A percentile compares a stretch with the other conserved stretches of the same genome.
These are phyloP conservation scores for Tilletia horrida DNA, from an alignment of 1,284 basidiomycete species.

Conservation along the genomic window DNA sequence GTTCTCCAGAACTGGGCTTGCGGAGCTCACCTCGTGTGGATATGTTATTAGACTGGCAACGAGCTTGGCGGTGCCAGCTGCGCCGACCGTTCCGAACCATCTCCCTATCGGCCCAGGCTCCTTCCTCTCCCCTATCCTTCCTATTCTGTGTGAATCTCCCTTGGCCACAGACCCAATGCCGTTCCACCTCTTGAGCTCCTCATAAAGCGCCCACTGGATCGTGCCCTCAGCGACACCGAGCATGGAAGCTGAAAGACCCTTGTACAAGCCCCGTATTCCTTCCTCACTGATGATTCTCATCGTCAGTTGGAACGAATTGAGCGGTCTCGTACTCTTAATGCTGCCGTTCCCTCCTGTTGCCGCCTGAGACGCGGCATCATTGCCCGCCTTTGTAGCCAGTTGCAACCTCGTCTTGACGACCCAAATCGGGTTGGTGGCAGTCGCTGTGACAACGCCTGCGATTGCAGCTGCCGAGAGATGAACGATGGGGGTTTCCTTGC, in stretches of 20 bases:
- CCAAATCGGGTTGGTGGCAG: slow-evolving; percentile 96
- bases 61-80: slow-evolving; percentile 89
- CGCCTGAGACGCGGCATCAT: not conserved
- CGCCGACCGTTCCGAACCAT: slow-evolving; percentile 78
- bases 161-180: slow-evolving; percentile 35
- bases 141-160: not conserved
- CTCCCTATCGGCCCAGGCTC: slow-evolving; percentile 42
- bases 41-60: slow-evolving; percentile 91
- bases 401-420: slow-evolving; percentile 95
- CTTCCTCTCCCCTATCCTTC: not conserved
- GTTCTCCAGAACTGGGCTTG: too few species aligned
- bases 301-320: slow-evolving; percentile 65
- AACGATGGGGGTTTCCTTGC: slow-evolving; percentile 76
- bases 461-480: slow-evolving; percentile 81
- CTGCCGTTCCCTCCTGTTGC: slow-evolving; percentile 7
- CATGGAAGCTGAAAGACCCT: slow-evolving; percentile 89
- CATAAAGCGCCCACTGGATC: slow-evolving; percentile 97
- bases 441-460: slow-evolving; percentile 76
- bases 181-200: slow-evolving; percentile 66
- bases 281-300: slow-evolving; percentile 74
- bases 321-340: slow-evolving; percentile 41
- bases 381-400: slow-evolving; percentile 57
- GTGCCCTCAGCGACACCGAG: slow-evolving; percentile 94
- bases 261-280: slow-evolving; percentile 85
- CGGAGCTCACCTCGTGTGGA: slow-evolving; percentile 79